phyloP scores from a whole-genome alignment of 371 early-diverging fungal species.

The Mucor racemosus region DNA sequence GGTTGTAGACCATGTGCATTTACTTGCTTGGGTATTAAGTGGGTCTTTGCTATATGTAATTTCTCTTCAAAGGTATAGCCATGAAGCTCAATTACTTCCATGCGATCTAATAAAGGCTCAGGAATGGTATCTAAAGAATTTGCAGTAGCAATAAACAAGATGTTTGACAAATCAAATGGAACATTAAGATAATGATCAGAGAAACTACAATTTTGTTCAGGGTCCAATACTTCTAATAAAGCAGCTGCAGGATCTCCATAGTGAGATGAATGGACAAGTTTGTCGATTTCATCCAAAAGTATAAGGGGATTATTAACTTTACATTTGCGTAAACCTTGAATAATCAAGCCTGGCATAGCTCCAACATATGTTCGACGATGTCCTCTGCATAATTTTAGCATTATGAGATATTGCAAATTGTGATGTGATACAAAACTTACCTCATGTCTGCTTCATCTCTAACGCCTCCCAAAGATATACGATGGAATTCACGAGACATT shows the following conservation, averaged over 20 bases:
- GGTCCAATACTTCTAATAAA: slow-evolving; percentile 86
- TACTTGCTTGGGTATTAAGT: slow-evolving; percentile 74
- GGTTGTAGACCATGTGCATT: slow-evolving; percentile 64
- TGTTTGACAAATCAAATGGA: slow-evolving; percentile 83
- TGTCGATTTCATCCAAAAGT: slow-evolving; percentile 72
- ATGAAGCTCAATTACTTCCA: slow-evolving; percentile 83
- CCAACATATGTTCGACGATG: slow-evolving; percentile 92
- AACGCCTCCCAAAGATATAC: slow-evolving; percentile 87
- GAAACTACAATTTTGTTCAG: slow-evolving; percentile 83
- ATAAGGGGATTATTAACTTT: slow-evolving; percentile 85
- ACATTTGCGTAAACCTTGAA: slow-evolving; percentile 75
- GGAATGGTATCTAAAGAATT: slow-evolving; percentile 82
- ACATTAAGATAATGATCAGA: slow-evolving; percentile 86
- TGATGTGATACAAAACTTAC: slow-evolving; percentile 13
- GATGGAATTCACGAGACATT: slow-evolving; percentile 78
- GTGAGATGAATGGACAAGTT: slow-evolving; percentile 66
- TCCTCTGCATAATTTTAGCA: slow-evolving; percentile 52
- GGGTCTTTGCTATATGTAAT: slow-evolving; percentile 53
- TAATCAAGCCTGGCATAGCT: slow-evolving; percentile 84
- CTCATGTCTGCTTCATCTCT: slow-evolving; percentile 88
- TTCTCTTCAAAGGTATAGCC: slow-evolving; percentile 91
- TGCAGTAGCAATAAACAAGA: slow-evolving; percentile 89
- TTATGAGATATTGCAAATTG: not conserved
- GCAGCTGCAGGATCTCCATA: slow-evolving; percentile 88
- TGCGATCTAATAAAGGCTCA: slow-evolving; percentile 82